A percentile compares a stretch with the other conserved stretches of the same genome.
phyloP scores from a whole-genome alignment of 2,329 filamentous ascomycete genomes.

The Cadophora gregata region DNA sequence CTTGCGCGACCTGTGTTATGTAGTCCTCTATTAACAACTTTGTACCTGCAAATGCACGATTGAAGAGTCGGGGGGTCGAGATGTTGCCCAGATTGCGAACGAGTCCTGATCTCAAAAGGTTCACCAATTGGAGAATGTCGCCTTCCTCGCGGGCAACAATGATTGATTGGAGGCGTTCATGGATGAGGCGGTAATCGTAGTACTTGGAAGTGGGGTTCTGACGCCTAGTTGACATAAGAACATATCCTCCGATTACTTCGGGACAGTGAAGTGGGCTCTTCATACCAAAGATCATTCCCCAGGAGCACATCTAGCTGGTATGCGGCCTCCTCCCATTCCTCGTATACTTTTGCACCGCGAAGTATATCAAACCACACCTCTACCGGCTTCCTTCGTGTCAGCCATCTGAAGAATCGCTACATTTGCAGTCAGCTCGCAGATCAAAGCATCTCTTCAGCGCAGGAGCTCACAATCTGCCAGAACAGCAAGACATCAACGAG shows the following conservation, averaged over 20 bases:
- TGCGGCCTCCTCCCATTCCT: slow-evolving; percentile 88
- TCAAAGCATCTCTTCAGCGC: background rate
- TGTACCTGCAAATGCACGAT: slow-evolving; percentile 84
- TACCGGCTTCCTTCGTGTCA: slow-evolving; percentile 66
- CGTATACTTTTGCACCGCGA: slow-evolving; percentile 71
- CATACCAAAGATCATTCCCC: slow-evolving; percentile 80
- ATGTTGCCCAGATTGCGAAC: slow-evolving; percentile 93
- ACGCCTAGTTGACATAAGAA: slow-evolving; percentile 61
- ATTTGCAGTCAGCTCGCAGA: slow-evolving; percentile 17
- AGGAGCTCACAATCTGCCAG: slow-evolving; percentile 33
- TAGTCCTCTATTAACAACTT: slow-evolving; percentile 93
- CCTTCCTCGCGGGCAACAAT: slow-evolving; percentile 71
- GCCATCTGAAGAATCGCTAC: slow-evolving; percentile 73
- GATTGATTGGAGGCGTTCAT: slow-evolving; percentile 75
- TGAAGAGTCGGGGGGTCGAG: slow-evolving; percentile 80
- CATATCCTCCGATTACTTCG: background rate
- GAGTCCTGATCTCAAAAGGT: slow-evolving; percentile 78
- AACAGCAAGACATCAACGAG: slow-evolving; percentile 44
- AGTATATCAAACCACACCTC: slow-evolving; percentile 71
- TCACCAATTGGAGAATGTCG: slow-evolving; percentile 77
- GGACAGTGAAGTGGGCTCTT: slow-evolving; percentile 27
- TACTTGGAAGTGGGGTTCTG: slow-evolving; percentile 79
- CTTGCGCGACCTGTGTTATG: slow-evolving; percentile 80
- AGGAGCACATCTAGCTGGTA: slow-evolving; percentile 81
- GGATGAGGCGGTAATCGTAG: slow-evolving; percentile 87